Base-by-base conservation (phyloP, 192 early-diverging fungal species). In the Pilaira anomala region DNA sequence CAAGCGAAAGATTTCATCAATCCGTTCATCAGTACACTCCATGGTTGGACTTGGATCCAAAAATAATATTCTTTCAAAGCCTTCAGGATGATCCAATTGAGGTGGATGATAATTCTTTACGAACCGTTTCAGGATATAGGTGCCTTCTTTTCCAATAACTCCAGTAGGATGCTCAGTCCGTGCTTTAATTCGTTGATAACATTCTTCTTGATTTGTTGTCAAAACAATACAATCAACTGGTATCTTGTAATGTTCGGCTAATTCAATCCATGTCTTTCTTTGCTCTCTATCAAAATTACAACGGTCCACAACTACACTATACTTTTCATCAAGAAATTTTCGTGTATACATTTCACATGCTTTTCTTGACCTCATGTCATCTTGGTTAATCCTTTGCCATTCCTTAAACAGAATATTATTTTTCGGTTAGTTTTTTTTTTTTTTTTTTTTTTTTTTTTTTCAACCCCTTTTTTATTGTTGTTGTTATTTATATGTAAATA, bases 211-310 rank as follows among this genome's bases (percentile, higher is more conserved):
- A 56, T 79, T 68, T 12, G 87, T 78, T 60, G 88, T 86, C 67
- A 91, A 82, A 64, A 88, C 83, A 57, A 91, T 81, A 19, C 83
- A 84, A 72, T 91, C 79, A 3, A 89, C 77, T 2, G 78, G 63
- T 30, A 82, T 68, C 52, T 77, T 75, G 13, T 78, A 72, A n/a
- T 84, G 67, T 28, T 78, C 66, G 29, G 88, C 89, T 48, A 90
- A 75, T 42, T 78, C 76, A 28, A 90, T 69, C 88, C 88, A 91
- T 55, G 79, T 79, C 68, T 83, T 84, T 54, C 89, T 82, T 71
- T 91, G 89, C 60, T 76, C 71, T 48, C 78, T 73, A 66, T 91
- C 85, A 80, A 91, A 91, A 76, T 91, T 91, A 74, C 87, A 86
- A 26, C 89, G 83, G 68, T 91, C 89, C 14, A 91, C 78, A 62